These are phyloP conservation scores for Cryphonectria nitschkei DNA, from an alignment of 2,329 filamentous ascomycete genomes.

Conservation along the genomic window DNA sequence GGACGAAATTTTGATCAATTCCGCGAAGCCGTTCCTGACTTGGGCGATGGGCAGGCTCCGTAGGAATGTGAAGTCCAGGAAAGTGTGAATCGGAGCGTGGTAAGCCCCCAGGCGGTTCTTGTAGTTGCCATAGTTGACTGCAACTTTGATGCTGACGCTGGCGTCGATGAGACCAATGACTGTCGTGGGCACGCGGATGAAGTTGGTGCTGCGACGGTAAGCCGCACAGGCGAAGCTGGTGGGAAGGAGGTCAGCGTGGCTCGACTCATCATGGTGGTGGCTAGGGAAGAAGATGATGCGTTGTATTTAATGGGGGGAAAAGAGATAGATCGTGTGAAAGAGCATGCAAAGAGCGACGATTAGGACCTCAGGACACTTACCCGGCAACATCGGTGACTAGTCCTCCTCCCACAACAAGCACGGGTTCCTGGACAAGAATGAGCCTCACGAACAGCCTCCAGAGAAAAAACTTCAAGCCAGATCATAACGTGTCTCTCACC, in stretches of 20 bases:
- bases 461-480: no score
- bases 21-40: conserved; percentile 74
- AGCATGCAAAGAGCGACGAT: no score
- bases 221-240: conserved; percentile 69
- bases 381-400: conserved; percentile 76
- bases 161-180: conserved; percentile 77
- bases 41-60: conserved; percentile 68
- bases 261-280: neutral
- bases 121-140: conserved; percentile 76
- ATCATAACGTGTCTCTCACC: conserved; percentile 37
- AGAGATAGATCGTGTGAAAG: no score
- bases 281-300: neutral
- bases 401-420: conserved; percentile 69
- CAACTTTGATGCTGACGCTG: conserved; percentile 77
- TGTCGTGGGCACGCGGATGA: conserved; percentile 73
- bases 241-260: conserved; percentile 30
- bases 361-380: conserved; percentile 42
- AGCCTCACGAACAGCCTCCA: neutral
- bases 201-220: conserved; percentile 74
- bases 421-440: conserved; percentile 54
- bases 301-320: neutral
- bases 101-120: conserved; percentile 77
- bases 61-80: conserved; percentile 75
- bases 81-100: conserved; percentile 72
- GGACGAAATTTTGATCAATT: conserved; percentile 76